These are phyloP conservation scores for Eremochloa ophiuroides DNA, from an alignment of 176 grass and related monocot genomes.

Conservation along the genomic window DNA sequence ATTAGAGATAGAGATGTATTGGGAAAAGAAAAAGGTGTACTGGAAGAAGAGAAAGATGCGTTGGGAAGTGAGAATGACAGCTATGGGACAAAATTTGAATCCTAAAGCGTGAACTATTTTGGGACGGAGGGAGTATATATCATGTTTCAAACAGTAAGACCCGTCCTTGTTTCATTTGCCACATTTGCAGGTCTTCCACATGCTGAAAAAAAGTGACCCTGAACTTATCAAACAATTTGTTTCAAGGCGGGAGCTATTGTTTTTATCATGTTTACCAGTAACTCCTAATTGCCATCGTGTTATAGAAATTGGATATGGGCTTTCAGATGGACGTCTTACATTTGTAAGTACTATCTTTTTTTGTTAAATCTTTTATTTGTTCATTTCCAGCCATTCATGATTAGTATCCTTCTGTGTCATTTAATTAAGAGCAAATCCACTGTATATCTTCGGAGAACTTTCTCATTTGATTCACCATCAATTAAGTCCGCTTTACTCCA, in stretches of 20 bases:
- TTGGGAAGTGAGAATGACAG: too few relatives aligned
- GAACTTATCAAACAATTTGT: constrained; percentile 62
- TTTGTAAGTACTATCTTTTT: constrained; percentile 61
- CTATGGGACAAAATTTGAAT: too few relatives aligned
- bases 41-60: too few relatives aligned
- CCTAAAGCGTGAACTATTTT: too few relatives aligned
- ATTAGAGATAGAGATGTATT: too few relatives aligned
- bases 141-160: not conserved
- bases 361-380: not conserved
- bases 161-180: constrained; percentile 3
- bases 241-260: constrained; percentile 59
- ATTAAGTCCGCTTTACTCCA: not conserved
- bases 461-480: not conserved
- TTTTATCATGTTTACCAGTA: constrained; percentile 78
- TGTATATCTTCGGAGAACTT: not conserved
- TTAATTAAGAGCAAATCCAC: not conserved
- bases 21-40: too few relatives aligned
- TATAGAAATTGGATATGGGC: constrained; percentile 49
- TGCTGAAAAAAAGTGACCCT: constrained; percentile 69
- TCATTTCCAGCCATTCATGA: constrained; percentile 8
- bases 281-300: constrained; percentile 83
- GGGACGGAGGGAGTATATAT: too few relatives aligned
- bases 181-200: constrained; percentile 66
- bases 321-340: constrained; percentile 68
- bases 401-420: not conserved